Evolutionary conservation across 371 early-diverging fungal genomes (phyloP).

Genomic region (Mucor lusitanicus): DNA sequence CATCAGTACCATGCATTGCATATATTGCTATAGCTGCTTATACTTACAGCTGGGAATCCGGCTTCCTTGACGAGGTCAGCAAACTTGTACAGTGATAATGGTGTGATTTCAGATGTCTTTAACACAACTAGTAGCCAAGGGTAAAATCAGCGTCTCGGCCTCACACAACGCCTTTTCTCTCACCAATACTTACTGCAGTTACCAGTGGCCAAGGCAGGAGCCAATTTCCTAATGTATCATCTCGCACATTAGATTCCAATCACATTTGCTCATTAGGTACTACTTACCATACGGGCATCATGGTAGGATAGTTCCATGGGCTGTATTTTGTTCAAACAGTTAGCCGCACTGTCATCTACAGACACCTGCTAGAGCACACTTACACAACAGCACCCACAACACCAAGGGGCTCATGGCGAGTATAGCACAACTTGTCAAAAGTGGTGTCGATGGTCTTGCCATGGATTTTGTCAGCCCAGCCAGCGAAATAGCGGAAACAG

Average conservation of each 20-base stretch:
- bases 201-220: slow-evolving; percentile 81
- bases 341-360: neutral
- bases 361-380: slow-evolving; percentile 22
- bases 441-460: slow-evolving; percentile 36
- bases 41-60: slow-evolving; percentile 48
- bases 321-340: neutral
- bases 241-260: too few species aligned
- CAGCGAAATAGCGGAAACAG: slow-evolving; percentile 79
- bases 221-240: slow-evolving; percentile 80
- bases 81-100: slow-evolving; percentile 50
- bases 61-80: slow-evolving; percentile 50
- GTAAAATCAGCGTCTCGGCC: neutral
- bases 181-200: slow-evolving; percentile 49
- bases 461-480: slow-evolving; percentile 60
- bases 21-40: neutral
- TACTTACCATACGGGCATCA: slow-evolving; percentile 63
- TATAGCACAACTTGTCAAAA: slow-evolving; percentile 75
- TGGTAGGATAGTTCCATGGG: slow-evolving; percentile 57
- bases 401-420: slow-evolving; percentile 78
- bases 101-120: slow-evolving; percentile 56
- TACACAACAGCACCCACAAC: slow-evolving; percentile 72
- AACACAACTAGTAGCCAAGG: slow-evolving; percentile 15
- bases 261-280: too few species aligned
- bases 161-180: neutral
- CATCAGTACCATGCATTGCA: neutral